phyloP scores from a whole-genome alignment of 495 filamentous ascomycete genomes.

The Glonium stellatum region DNA sequence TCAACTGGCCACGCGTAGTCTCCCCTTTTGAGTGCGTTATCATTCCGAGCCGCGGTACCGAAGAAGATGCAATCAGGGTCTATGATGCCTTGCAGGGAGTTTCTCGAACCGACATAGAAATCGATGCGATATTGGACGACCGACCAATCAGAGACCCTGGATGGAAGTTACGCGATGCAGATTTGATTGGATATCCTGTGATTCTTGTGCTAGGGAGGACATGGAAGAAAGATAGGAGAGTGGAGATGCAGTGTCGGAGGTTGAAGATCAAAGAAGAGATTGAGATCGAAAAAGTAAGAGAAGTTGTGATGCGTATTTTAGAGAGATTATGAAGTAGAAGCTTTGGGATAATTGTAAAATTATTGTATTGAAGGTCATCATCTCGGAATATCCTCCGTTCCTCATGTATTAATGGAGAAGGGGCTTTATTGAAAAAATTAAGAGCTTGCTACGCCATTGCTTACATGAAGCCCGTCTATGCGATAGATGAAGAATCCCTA shows the following conservation, averaged over 20 bases:
- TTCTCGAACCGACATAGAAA: not conserved
- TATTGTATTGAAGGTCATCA: not conserved
- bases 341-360: not conserved
- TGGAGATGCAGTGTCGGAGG: slow-evolving; percentile 74
- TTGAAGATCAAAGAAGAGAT: slow-evolving; percentile 34
- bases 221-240: slow-evolving; percentile 56
- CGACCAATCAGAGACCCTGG: slow-evolving; percentile 53
- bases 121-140: slow-evolving; percentile 74
- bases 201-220: slow-evolving; percentile 68
- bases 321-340: slow-evolving; percentile 12
- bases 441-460: too few species aligned
- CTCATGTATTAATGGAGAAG: too few species aligned
- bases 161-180: slow-evolving; percentile 86
- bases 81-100: slow-evolving; percentile 48
- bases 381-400: too few species aligned
- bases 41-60: slow-evolving; percentile 45
- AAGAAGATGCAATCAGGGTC: slow-evolving; percentile 47
- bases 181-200: slow-evolving; percentile 81
- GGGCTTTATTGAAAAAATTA: too few species aligned
- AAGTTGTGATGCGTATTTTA: slow-evolving; percentile 38
- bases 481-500: not conserved
- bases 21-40: slow-evolving; percentile 80
- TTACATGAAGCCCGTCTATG: too few species aligned
- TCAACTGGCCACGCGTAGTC: slow-evolving; percentile 83
- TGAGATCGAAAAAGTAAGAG: slow-evolving; percentile 30